These are phyloP conservation scores for Boletus sp. DNA, from an alignment of 768 basidiomycete species.

Conservation along the genomic window DNA sequence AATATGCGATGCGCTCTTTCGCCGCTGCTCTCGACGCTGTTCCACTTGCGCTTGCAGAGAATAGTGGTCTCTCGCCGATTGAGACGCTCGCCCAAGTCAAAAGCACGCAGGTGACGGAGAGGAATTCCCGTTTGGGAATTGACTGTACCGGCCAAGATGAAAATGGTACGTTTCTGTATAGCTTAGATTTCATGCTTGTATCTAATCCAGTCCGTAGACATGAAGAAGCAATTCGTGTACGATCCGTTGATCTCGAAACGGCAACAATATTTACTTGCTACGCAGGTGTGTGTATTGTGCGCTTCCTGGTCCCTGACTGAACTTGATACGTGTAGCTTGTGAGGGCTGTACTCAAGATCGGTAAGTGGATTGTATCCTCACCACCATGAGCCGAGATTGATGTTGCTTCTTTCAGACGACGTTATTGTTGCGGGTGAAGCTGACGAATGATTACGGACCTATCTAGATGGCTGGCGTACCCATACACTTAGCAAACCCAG, in stretches of 20 bases:
- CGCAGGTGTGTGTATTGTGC: constrained; percentile 57
- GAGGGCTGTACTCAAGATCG: constrained; percentile 84
- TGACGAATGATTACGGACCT: constrained; percentile 48
- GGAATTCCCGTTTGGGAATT: constrained; percentile 83
- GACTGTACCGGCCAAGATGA: constrained; percentile 85
- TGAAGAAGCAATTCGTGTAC: constrained; percentile 96
- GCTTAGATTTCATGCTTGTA: neutral
- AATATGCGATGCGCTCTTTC: constrained; percentile 99
- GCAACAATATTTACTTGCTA: constrained; percentile 96
- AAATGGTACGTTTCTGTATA: constrained; percentile 57
- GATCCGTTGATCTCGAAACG: constrained; percentile 97
- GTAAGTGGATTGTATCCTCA: constrained; percentile 38
- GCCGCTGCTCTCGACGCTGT: constrained; percentile 92
- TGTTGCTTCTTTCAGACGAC: constrained; percentile 51
- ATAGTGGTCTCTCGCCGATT: constrained; percentile 94
- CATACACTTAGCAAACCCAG: constrained; percentile 18
- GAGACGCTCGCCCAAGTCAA: constrained; percentile 96
- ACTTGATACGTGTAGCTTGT: constrained; percentile 53
- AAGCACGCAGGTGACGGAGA: constrained; percentile 85
- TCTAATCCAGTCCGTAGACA: constrained; percentile 53
- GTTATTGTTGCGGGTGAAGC: constrained; percentile 71
- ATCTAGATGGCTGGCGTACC: constrained; percentile 14
- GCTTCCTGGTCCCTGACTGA: constrained; percentile 2
- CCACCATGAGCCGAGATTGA: neutral
- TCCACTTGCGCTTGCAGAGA: constrained; percentile 95